A percentile compares a stretch with the other conserved stretches of the same genome.
Conservation (phyloP, 495 filamentous ascomycete genomes). For the Hypoxylon intermedium region DNA sequence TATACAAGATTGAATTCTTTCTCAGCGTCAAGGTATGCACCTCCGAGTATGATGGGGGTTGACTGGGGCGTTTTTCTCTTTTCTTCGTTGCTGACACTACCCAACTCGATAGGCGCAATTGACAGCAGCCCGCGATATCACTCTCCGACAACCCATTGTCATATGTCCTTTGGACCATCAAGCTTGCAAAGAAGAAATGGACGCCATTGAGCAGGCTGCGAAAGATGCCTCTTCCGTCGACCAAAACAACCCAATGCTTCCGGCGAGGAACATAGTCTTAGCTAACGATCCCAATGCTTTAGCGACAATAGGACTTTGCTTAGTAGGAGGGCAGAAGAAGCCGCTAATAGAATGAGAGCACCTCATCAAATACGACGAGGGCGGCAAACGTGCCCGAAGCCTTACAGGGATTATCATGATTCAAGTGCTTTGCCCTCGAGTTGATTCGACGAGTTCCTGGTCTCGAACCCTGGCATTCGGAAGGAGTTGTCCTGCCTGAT, state of each 20-base stretch:
- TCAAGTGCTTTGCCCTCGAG: not conserved
- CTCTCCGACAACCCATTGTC: slow-evolving; percentile 90
- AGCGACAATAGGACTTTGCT: slow-evolving; percentile 77
- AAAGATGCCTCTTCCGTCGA: slow-evolving; percentile 88
- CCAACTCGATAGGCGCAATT: slow-evolving; percentile 74
- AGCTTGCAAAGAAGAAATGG: slow-evolving; percentile 97
- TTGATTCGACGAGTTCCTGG: not conserved
- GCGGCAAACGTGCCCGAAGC: too few relatives aligned
- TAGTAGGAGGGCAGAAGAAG: slow-evolving; percentile 86
- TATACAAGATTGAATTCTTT: slow-evolving; percentile 99
- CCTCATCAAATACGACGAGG: not conserved
- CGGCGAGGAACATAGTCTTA: slow-evolving; percentile 79
- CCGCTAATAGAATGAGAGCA: slow-evolving; percentile 81
- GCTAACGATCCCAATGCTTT: slow-evolving; percentile 79
- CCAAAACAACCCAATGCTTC: slow-evolving; percentile 86
- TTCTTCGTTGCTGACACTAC: slow-evolving; percentile 31
- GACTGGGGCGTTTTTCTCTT: too few relatives aligned
- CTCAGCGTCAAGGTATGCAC: slow-evolving; percentile 83
- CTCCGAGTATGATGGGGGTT: not conserved
- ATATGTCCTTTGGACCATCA: slow-evolving; percentile 96
- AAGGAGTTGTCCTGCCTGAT: not conserved
- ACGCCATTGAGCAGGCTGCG: slow-evolving; percentile 92
- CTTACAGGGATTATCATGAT: not conserved
- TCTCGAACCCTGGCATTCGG: not conserved
- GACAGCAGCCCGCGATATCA: slow-evolving; percentile 88